Evolutionary conservation across 768 basidiomycete genomes (phyloP).

Genomic region (Tephrocybe sp.): DNA sequence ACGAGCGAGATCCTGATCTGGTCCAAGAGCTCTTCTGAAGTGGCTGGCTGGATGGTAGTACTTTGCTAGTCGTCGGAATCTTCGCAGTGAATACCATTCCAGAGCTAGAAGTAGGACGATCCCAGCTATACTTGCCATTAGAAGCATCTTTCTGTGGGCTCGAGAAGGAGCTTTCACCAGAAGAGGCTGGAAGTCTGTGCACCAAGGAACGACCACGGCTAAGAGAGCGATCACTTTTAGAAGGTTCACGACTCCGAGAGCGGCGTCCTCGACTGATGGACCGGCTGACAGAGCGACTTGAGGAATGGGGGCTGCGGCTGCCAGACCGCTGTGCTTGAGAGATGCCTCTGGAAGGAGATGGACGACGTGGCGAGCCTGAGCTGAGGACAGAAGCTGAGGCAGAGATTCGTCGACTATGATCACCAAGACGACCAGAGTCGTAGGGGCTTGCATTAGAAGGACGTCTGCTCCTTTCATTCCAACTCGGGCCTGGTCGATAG

Average conservation of each 20-base stretch:
- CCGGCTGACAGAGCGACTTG: conserved; percentile 16
- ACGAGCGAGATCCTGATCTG: conserved; percentile 53
- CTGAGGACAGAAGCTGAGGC: conserved; percentile 28
- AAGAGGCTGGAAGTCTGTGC: neutral
- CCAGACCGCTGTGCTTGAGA: conserved; percentile 19
- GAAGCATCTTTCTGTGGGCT: conserved; percentile 8
- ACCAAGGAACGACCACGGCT: conserved; percentile 13
- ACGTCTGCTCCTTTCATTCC: conserved; percentile 6
- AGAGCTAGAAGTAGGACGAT: conserved; percentile 12
- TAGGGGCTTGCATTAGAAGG: conserved; percentile 7
- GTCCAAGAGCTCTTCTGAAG: conserved; percentile 34
- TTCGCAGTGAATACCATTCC: conserved; percentile 1
- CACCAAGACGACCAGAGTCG: conserved; percentile 25
- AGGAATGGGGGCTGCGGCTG: conserved; percentile 18
- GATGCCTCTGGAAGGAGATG: conserved; percentile 15
- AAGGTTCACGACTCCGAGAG: conserved; percentile 16
- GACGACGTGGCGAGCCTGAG: conserved; percentile 27
- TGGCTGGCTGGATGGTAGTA: conserved; percentile 22
- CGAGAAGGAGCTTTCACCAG: conserved; percentile 2
- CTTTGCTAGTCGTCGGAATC: conserved; percentile 3
- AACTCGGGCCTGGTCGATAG: conserved; percentile 44
- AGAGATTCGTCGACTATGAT: conserved; percentile 21
- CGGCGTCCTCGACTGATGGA: conserved; percentile 15
- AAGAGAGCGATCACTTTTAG: conserved; percentile 16
- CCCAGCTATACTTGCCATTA: conserved; percentile 15